Evolutionary conservation across 2,329 filamentous ascomycete species (phyloP), one percentile per base, ranked within the genome.

Genomic region (Diaporthe helianthi): DNA sequence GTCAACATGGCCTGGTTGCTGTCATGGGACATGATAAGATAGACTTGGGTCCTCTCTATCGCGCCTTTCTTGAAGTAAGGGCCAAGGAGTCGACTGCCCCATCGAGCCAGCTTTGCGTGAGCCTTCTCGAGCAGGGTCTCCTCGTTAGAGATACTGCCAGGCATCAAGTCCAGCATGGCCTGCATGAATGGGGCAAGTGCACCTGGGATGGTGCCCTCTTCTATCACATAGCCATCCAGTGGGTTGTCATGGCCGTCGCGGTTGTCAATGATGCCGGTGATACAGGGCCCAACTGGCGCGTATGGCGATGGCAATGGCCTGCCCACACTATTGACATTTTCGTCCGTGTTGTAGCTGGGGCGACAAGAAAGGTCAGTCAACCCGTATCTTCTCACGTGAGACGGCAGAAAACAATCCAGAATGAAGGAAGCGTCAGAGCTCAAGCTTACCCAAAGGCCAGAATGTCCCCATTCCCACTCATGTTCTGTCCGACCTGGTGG

Each of bases 391-490:
- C 19, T 24, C 24, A 0, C 36, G 10, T 17, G 46, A 12, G 36
- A 41, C 46, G 31, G 41, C 46, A 12, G 31, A 5, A 5, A 19
- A 15, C 2, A 41, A 13, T 17, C 29, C 61, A 26, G 51, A 10
- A 15, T 29, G 13, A 36, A 53, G 29, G 29, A 19, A 31, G 5
- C 22, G 38, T n/a, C 41, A n/a, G 24, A 46, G 22, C 69, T 19
- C 44, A 3, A 41, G 74, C 80, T 76, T 76, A 86, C 81, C 86
- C 89, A 76, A 91, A 91, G 2, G 84, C 86, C 19, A 91, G 76
- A 73, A 91, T 88, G 72, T 91, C 89, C 3, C 89, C 89, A 73
- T 92, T 92, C 2, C 89, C 89, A 73, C 87, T 88, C 84, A 90
- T 90, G 68, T 85, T 84, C 68, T 83, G 82, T 6, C 89, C 89